These are phyloP conservation scores for Tardiomyces blankii DNA, from an alignment of 1,139 yeast genomes.

Conservation along the genomic window DNA sequence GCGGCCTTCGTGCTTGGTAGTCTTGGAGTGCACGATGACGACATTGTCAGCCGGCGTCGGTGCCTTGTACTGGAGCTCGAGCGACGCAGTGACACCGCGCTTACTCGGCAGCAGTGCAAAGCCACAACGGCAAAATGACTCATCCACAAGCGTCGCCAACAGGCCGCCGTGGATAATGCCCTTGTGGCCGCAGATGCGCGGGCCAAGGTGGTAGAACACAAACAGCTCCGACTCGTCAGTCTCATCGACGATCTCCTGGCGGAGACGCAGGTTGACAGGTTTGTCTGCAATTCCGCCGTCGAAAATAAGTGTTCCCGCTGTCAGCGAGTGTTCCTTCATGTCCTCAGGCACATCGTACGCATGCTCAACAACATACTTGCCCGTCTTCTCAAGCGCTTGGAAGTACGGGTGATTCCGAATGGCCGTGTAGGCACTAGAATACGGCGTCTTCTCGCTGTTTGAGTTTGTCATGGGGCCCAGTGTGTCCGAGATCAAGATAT, in stretches of 20 bases:
- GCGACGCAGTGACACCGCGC: slow-evolving; percentile 79
- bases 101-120: slow-evolving; percentile 73
- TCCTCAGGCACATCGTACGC: neutral
- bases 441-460: neutral
- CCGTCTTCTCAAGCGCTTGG: neutral
- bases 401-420: neutral
- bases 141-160: slow-evolving; percentile 74
- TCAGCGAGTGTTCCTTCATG: neutral
- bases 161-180: slow-evolving; percentile 84
- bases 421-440: neutral
- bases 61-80: slow-evolving; percentile 54
- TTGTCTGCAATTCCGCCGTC: neutral
- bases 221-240: slow-evolving; percentile 1
- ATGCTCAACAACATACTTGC: neutral
- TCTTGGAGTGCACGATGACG: slow-evolving; percentile 57
- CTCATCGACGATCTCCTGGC: slow-evolving; percentile 2
- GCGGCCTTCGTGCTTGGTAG: slow-evolving; percentile 60
- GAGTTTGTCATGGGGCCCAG: neutral
- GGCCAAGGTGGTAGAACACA: slow-evolving; percentile 35
- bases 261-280: neutral
- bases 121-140: slow-evolving; percentile 78
- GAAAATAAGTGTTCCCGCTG: neutral
- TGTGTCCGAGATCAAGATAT: too few species aligned
- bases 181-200: slow-evolving; percentile 50
- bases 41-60: slow-evolving; percentile 59